phyloP scores from a whole-genome alignment of 2,329 filamentous ascomycete species.

The Colletotrichum eleusines region DNA sequence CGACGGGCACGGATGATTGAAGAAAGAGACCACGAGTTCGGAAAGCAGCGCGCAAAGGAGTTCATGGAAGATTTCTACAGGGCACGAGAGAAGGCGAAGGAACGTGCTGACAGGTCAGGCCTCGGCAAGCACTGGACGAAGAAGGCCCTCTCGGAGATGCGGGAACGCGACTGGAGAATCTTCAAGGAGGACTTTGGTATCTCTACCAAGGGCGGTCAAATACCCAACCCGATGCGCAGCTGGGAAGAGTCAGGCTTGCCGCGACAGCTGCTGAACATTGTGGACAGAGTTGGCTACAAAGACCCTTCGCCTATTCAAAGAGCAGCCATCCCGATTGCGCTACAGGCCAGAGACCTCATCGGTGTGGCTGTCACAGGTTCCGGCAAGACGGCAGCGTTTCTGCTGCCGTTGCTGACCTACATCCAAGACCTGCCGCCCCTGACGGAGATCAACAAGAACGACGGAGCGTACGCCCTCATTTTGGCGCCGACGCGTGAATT shows the following conservation, averaged over 20 bases:
- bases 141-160: constrained; percentile 93
- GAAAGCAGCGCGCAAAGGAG: constrained; percentile 79
- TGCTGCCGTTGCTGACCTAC: constrained; percentile 92
- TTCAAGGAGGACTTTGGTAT: constrained; percentile 99
- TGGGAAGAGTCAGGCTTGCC: constrained; percentile 91
- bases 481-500: constrained; percentile 96
- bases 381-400: constrained; percentile 96
- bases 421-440: constrained; percentile 91
- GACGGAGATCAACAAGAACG: constrained; percentile 87
- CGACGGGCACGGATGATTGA: constrained; percentile 77
- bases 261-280: constrained; percentile 80
- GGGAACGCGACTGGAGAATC: constrained; percentile 97
- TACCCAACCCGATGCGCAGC: constrained; percentile 95
- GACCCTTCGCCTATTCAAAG: constrained; percentile 94
- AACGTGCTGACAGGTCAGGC: constrained; percentile 78
- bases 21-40: constrained; percentile 80
- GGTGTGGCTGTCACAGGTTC: constrained; percentile 98
- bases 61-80: constrained; percentile 86
- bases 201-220: constrained; percentile 88
- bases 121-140: constrained; percentile 96
- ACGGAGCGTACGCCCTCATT: constrained; percentile 97
- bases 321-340: constrained; percentile 93
- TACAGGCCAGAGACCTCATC: constrained; percentile 95
- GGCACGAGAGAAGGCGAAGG: constrained; percentile 70
- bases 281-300: constrained; percentile 87